A percentile compares a stretch with the other conserved stretches of the same genome.
Evolutionary conservation across 108 stramenopile species (phyloP).

Genomic region (Bacterosira constricta): DNA sequence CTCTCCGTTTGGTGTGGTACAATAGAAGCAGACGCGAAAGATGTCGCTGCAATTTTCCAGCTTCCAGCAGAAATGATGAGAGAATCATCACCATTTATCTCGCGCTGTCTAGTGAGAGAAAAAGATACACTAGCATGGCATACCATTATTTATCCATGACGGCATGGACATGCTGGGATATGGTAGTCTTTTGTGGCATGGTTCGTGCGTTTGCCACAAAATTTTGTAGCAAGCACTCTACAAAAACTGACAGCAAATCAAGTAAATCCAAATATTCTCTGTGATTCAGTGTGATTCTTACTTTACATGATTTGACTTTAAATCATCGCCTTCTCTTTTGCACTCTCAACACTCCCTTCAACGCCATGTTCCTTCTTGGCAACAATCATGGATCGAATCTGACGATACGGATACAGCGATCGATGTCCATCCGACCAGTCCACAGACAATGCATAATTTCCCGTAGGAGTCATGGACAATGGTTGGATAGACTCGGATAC

Average conservation of each 20-base stretch:
- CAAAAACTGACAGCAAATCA: not conserved
- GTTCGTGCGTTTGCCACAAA: not conserved
- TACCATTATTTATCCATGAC: no score
- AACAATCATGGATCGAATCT: constrained; percentile 49
- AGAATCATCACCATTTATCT: no score
- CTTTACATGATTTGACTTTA: no score
- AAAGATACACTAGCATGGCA: no score
- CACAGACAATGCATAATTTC: constrained; percentile 89
- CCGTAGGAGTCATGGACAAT: constrained; percentile 64
- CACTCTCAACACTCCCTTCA: not conserved
- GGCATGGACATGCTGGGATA: no score
- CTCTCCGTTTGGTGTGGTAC: no score
- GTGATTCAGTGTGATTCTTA: not conserved
- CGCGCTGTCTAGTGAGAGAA: no score
- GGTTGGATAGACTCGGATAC: constrained; percentile 71
- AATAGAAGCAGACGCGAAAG: no score
- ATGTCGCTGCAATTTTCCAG: no score
- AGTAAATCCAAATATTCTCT: not conserved
- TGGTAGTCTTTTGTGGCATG: no score
- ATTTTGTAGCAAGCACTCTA: not conserved
- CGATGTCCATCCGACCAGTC: constrained; percentile 92
- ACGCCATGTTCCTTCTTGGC: not conserved
- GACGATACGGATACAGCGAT: constrained; percentile 85
- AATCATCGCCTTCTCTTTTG: not conserved
- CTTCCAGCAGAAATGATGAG: no score